Base-by-base conservation (phyloP, 768 basidiomycete species). In the Tricholoma matsutake region DNA sequence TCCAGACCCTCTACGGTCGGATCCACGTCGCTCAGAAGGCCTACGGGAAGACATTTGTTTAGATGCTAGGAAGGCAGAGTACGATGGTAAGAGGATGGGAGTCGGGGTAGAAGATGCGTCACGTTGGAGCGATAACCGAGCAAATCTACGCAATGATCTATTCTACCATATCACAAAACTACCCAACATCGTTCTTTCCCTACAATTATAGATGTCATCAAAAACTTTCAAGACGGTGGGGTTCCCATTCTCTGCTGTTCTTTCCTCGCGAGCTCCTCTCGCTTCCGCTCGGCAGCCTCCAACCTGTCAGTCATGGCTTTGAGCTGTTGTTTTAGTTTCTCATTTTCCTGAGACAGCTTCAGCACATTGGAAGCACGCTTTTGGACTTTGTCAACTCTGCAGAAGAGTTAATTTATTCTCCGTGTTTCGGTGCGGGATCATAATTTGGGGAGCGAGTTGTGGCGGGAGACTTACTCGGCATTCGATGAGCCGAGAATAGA, bases 351-450 rank as follows among this genome's bases (percentile, higher is more conserved):
- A 20, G 87, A 80, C 35, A 93, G 78, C 68, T 88, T 90, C 69
- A 89, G 71, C 61, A 92, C 88, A 72, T 88, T 91, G 67, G 87
- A 89, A 43, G 85, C 86, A 63, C 91, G 85, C 74, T 91, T 92
- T 70, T 89, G 78, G 29, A 83, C 75, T 72, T 81, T 82, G 58
- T 76, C 78, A 52, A 76, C 68, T 66, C 82, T 83, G 70, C 59
- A 67, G 58, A 64, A 63, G 25, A 28, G 53, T 53, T 64, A 58
- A 60, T 62, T 65, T 57, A 64, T 71, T 63, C 63, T 65, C 59
- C 61, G 54, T 61, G 49, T 56, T 56, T 59, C 55, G 35, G 43
- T 59, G 34, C 59, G 49, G 58, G 52, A 47, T 54, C 56, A 25
- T 60, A 11, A 54, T 47, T 59, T 34, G 54, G 49, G 53, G 54